phyloP scores from a whole-genome alignment of 2,329 filamentous ascomycete genomes.

The Lecanicillium sp. region DNA sequence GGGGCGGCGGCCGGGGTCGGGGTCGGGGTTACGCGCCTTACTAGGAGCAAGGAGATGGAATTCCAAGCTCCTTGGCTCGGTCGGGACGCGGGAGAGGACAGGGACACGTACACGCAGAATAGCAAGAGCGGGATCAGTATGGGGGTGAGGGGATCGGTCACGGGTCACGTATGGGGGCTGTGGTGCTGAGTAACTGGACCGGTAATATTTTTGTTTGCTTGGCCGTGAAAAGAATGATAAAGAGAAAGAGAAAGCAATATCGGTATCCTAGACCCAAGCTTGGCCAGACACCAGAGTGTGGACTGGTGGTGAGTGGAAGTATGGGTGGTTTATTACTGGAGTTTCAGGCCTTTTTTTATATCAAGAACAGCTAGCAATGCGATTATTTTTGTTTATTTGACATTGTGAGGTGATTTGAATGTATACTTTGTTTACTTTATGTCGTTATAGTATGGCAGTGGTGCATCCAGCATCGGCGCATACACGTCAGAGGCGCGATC shows the following conservation, averaged over 20 bases:
- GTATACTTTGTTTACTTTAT: background rate
- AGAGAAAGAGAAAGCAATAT: background rate
- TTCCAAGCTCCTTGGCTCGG: conserved; percentile 3
- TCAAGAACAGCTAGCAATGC: conserved; percentile 9
- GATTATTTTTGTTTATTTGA: background rate
- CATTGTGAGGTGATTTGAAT: too few species aligned
- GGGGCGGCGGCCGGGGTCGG: conserved; percentile 62
- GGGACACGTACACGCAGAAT: too few species aligned
- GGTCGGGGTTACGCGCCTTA: conserved; percentile 61
- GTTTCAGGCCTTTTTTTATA: conserved; percentile 9
- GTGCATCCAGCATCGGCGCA: too few species aligned
- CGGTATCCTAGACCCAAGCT: conserved; percentile 1
- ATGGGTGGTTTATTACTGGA: conserved; percentile 4
- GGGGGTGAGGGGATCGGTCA: too few species aligned
- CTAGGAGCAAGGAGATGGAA: conserved; percentile 38
- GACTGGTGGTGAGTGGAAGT: too few species aligned
- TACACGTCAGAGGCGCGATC: background rate
- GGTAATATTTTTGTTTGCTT: too few species aligned
- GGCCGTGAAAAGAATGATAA: background rate
- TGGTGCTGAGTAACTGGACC: too few species aligned
- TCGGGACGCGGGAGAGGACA: background rate
- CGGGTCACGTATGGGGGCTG: too few species aligned
- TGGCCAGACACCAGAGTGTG: too few species aligned
- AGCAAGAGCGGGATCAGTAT: too few species aligned
- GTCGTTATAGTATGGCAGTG: too few species aligned